Evolutionary conservation across 169 alveolate species (phyloP), one percentile per base, ranked within the genome.

Genomic region (Cryptosporidium sp.): DNA sequence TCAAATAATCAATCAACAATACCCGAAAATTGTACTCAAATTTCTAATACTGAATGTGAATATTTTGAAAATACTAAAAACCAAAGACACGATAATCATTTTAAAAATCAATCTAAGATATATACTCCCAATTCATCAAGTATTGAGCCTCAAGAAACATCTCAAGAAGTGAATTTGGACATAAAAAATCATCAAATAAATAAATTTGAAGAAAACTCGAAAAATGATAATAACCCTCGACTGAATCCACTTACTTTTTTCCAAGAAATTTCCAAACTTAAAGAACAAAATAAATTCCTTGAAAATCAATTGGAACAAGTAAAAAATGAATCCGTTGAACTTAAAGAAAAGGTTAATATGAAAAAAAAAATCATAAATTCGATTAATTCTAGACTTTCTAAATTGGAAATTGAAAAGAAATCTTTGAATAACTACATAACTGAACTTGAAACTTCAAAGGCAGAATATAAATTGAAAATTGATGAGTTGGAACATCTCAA

Each of bases 191-290:
- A 56, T 26, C 23, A 5, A 23, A n/a, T 2, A 4, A 10, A 18
- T 9, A 21, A 26, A 56, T 56, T n/a, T 44, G 85, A 73, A 10
- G 52, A 56, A 33, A 26, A 31, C 18, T 14, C 37, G 16, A 72
- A 72, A 26, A 7, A 2, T 45, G 70, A 72, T 31, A 60, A 51
- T 72, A 52, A 31, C 48, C 18, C 71, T 10, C 44, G 3, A 52
- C 56, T 31, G 16, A 56, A 73, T 58, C 86, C 86, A 23, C 52
- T 73, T 16, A 48, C 71, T 8, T 21, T 73, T n/a, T 73, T 73
- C 48, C 89, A 80, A 65, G 8, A 80, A 80, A 65, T 80, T 7
- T 33, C 39, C 2, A 58, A 80, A 6, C 75, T 80, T 42, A 80
- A 80, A 48, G 60, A 80, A 14, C 29, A 62, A 45, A 80, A 80